phyloP scores from a whole-genome alignment of 352 stramenopile genomes.

The Pseudoperonospora humuli region DNA sequence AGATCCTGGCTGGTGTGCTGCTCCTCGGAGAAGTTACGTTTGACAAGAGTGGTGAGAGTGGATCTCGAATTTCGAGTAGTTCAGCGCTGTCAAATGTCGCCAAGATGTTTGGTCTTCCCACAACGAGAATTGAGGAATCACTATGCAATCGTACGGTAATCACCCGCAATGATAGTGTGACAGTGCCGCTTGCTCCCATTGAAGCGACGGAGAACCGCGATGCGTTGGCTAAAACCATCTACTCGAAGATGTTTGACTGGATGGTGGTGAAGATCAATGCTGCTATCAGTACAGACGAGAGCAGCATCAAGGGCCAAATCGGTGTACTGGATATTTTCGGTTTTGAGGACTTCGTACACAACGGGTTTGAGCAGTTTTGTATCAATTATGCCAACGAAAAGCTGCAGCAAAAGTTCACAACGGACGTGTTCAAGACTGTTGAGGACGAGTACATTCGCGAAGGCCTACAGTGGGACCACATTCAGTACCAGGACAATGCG shows the following conservation, averaged over 20 bases:
- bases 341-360: constrained; percentile 96
- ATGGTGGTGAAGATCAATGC: constrained; percentile 90
- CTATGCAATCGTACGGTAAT: constrained; percentile 91
- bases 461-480: constrained; percentile 96
- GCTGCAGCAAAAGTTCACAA: constrained; percentile 90
- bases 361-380: constrained; percentile 90
- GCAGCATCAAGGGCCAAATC: constrained; percentile 72
- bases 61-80: constrained; percentile 62
- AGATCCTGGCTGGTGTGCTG: constrained; percentile 87
- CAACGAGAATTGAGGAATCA: constrained; percentile 82
- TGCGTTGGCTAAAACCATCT: constrained; percentile 95
- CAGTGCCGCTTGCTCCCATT: constrained; percentile 74
- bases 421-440: constrained; percentile 95
- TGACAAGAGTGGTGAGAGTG: constrained; percentile 51
- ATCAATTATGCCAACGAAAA: constrained; percentile 92
- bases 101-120: constrained; percentile 85
- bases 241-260: constrained; percentile 97
- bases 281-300: constrained; percentile 78
- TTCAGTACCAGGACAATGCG: constrained; percentile 98
- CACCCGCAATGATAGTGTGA: constrained; percentile 77
- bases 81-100: constrained; percentile 67
- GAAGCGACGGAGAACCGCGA: constrained; percentile 92
- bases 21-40: constrained; percentile 96
- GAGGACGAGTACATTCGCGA: constrained; percentile 97
- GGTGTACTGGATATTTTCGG: constrained; percentile 99